Percentiles rank a stretch among this genome's conserved stretches.
Evolutionary conservation across 1,139 yeast genomes (phyloP).

Genomic region (Maudiozyma humilis): DNA sequence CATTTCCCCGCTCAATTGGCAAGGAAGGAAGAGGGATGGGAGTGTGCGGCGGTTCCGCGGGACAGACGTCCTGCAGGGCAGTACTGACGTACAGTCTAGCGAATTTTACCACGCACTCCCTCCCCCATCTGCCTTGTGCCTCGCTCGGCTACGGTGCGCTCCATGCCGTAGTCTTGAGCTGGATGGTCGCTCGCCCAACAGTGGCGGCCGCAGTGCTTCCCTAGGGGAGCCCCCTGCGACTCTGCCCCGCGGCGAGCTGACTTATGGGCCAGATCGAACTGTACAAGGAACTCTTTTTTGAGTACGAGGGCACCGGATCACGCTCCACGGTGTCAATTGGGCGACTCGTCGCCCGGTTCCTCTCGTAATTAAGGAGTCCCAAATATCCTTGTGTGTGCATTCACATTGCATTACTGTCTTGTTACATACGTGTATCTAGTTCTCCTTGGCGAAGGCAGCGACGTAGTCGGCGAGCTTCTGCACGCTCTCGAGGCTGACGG

Average conservation of each 20-base stretch:
- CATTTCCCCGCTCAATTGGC: no score
- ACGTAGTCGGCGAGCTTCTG: constrained; percentile 52
- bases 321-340: constrained; percentile 49
- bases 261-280: constrained; percentile 47
- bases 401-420: neutral
- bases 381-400: neutral
- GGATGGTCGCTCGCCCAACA: no score
- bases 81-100: neutral
- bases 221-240: neutral
- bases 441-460: constrained; percentile 49
- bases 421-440: constrained; percentile 7
- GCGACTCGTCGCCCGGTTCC: constrained; percentile 36
- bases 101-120: no score
- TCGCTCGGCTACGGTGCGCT: constrained; percentile 31
- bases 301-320: constrained; percentile 57
- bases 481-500: constrained; percentile 61
- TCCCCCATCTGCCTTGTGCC: constrained; percentile 34
- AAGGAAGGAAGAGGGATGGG: neutral
- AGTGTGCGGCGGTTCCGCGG: constrained; percentile 6
- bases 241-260: neutral
- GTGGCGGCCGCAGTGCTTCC: neutral
- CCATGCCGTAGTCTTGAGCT: constrained; percentile 35
- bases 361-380: constrained; percentile 4
- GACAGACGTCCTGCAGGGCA: neutral
- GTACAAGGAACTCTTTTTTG: constrained; percentile 48